Base-by-base conservation (phyloP, 1,139 yeast genomes). In the Keqinozyma sinolaborantium region DNA sequence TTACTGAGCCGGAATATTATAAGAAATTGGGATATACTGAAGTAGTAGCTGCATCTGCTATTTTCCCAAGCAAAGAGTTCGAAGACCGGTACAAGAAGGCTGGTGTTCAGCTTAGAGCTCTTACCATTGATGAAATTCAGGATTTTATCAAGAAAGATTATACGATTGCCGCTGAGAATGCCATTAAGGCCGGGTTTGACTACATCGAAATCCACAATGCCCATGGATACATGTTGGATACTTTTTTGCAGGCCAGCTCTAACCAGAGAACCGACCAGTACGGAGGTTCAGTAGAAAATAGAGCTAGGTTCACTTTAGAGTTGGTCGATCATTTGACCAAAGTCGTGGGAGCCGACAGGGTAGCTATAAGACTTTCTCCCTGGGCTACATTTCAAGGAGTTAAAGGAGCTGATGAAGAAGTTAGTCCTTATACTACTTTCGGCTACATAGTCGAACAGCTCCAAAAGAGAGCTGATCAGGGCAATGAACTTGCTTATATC, bases 161-260 rank as follows among this genome's bases (percentile, higher is more conserved):
- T 40, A 62, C 56, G 1, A 39, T 44, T 2, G 77, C 78, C 5
- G 77, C 78, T 12, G 56, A 58, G 43, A 60, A 60, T 30, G 72
- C 79, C 2, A 41, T 74, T 26, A 60, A 50, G 5, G 81, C 83
- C 3, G 87, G 87, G n/a, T 78, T 79, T 38, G 90, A 83, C 50
- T 78, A 78, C 43, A 70, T 83, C 26, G 86, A 83, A 53, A 53
- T 83, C 36, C 88, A 82, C 48, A 62, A 60, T 25, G 90, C 87
- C 10, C 77, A 81, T 53, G 87, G 88, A 10, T 82, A 77, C 55
- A 59, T 82, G 33, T 47, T 79, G 29, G 80, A 79, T 54, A 79
- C 75, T 52, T 82, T 82, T 51, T 50, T 79, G 32, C 53, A 56
- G 24, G 43, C 52, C 30, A 46, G 53, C 25, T 53, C 77, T 26